These are phyloP conservation scores for Comarum palustre DNA, from an alignment of 306 rosid genomes.

Conservation along the genomic window DNA sequence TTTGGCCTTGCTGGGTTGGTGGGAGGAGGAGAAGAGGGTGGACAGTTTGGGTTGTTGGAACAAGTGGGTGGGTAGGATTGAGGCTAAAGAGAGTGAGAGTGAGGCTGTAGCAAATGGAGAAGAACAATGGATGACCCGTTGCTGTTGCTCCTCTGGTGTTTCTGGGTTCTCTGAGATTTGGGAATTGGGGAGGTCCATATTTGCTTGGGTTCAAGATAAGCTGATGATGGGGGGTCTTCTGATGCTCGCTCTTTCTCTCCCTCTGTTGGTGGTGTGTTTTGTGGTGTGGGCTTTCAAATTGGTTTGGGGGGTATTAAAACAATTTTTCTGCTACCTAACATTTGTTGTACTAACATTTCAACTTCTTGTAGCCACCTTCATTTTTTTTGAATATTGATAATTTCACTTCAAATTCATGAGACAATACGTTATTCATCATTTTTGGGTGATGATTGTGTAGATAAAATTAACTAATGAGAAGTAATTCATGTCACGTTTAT, in stretches of 20 bases:
- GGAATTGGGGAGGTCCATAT: constrained; percentile 45
- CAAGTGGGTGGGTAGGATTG: constrained; percentile 47
- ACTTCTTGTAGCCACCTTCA: background rate
- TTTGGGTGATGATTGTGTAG: too few species aligned
- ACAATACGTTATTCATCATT: too few species aligned
- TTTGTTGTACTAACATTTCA: constrained; percentile 5
- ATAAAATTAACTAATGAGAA: background rate
- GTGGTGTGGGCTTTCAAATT: background rate
- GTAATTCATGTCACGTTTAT: background rate
- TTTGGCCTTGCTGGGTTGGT: constrained; percentile 48
- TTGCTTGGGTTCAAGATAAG: constrained; percentile 17
- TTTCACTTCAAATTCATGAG: too few species aligned
- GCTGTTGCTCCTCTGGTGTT: constrained; percentile 32
- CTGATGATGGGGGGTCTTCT: background rate
- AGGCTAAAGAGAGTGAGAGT: constrained; percentile 63
- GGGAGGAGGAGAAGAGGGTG: constrained; percentile 32
- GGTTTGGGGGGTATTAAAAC: constrained; percentile 1
- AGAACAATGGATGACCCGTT: constrained; percentile 10
- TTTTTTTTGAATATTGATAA: too few species aligned
- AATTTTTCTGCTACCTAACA: constrained; percentile 8
- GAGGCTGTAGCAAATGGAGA: constrained; percentile 59
- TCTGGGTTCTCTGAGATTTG: constrained; percentile 41
- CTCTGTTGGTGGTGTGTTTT: background rate
- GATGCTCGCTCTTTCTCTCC: background rate
- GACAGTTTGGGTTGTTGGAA: constrained; percentile 51